phyloP scores from a whole-genome alignment of 176 grass and related monocot species.

The Neostapfia colusana region DNA sequence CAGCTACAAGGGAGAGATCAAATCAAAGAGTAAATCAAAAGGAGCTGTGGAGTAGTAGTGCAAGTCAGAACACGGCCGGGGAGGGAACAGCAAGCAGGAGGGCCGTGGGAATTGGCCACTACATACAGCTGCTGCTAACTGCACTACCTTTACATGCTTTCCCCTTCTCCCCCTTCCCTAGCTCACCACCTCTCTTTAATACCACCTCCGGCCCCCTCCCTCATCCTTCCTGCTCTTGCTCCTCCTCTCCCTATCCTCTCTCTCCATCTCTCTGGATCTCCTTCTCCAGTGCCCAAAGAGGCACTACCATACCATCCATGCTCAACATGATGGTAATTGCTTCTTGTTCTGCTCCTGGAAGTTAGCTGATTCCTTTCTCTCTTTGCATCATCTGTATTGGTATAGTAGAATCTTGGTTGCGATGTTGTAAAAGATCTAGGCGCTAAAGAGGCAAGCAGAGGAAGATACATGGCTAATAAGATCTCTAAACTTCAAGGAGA shows the following conservation, averaged over 20 bases:
- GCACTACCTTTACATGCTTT: conserved; percentile 39
- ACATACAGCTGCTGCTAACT: conserved; percentile 40
- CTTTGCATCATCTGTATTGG: conserved; percentile 28
- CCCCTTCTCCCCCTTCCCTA: conserved; percentile 22
- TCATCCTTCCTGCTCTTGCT: not conserved
- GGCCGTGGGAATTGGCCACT: conserved; percentile 41
- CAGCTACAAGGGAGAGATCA: not conserved
- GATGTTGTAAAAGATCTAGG: conserved; percentile 37
- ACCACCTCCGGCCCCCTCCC: conserved; percentile 10
- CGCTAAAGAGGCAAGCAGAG: conserved; percentile 33
- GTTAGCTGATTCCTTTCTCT: conserved; percentile 25
- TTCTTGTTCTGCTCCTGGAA: conserved; percentile 39
- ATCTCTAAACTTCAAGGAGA: conserved; percentile 18
- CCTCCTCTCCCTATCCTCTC: conserved; percentile 23
- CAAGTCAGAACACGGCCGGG: conserved; percentile 6
- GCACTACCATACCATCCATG: conserved; percentile 40
- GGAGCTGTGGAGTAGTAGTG: not conserved
- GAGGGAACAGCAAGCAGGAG: conserved; percentile 13
- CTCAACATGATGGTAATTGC: conserved; percentile 62
- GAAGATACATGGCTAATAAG: conserved; percentile 11
- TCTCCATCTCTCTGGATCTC: conserved; percentile 50
- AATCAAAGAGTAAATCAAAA: conserved; percentile 14
- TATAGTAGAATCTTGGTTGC: conserved; percentile 36
- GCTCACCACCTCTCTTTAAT: conserved; percentile 39
- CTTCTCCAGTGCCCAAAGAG: conserved; percentile 28